Percentiles rank a stretch among this genome's conserved stretches.
Evolutionary conservation across 2,329 filamentous ascomycete species (phyloP).

Genomic region (Fusarium praegraminearum): DNA sequence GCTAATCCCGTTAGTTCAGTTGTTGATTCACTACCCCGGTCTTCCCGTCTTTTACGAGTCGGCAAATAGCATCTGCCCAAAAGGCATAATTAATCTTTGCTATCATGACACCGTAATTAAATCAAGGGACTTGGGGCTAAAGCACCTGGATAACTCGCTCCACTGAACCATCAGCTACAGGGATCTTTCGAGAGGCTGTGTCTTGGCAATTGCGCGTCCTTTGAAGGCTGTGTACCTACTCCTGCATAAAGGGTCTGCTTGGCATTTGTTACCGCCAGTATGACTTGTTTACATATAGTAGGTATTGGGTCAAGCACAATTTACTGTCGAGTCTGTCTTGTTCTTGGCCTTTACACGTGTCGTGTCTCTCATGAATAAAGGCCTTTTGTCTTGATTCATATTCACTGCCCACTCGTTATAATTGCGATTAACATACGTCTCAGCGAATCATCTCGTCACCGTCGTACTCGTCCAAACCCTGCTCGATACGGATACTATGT

Average conservation of each 20-base stretch:
- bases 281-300: neutral
- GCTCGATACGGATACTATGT: neutral
- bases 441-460: neutral
- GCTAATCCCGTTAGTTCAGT: neutral
- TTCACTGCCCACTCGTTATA: neutral
- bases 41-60: neutral
- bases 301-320: too few species aligned
- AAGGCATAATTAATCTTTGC: neutral
- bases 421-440: neutral
- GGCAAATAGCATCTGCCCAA: neutral
- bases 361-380: neutral
- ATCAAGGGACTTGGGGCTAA: neutral
- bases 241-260: conserved; percentile 32
- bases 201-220: conserved; percentile 40
- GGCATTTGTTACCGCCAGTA: neutral
- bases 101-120: neutral
- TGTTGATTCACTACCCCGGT: neutral
- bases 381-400: neutral
- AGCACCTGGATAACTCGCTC: conserved; percentile 16
- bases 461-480: neutral
- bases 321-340: neutral
- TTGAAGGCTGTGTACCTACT: conserved; percentile 28
- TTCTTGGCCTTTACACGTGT: conserved; percentile 5
- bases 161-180: conserved; percentile 10
- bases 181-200: neutral